Base-by-base conservation (phyloP, 805 yeast genomes). In the Henningerozyma blattae region DNA sequence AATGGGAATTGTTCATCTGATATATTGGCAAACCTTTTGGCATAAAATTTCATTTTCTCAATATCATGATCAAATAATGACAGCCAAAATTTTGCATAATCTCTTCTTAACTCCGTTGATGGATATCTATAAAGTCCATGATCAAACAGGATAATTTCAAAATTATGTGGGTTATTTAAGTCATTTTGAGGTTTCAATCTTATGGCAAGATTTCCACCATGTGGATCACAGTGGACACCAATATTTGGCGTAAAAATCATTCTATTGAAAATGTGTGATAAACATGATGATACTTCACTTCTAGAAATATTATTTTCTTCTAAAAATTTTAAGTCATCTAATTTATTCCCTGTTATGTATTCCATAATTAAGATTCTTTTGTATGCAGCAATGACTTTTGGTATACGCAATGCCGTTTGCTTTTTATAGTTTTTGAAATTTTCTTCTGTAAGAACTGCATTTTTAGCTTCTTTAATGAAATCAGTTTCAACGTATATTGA, bases 221-320 rank as follows among this genome's bases (percentile, higher is more conserved):
- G 99, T 1, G 98, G 98, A 54, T 91, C 99, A 61, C 98, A 91
- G 54, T 91, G 99, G 28, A 91, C 71, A 1, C 89, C 84, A 16
- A 85, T 94, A 18, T 75, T 77, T 1, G 95, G 94, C 2, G 93
- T 79, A 62, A 91, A 91, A 27, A 91, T 85, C 99, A 91, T 91
- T 50, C 75, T 77, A 61, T 89, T 84, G 64, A 91, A 91, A 19
- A 85, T 77, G 46, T 89, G 95, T 0, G 95, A 75, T 26, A 91
- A 64, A 52, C 96, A 89, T 5, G 77, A 61, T 2, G 93, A 77
- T 7, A 91, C 94, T 41, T 82, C 81, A 1, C 78, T 70, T 17
- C 93, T 63, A 15, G 82, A 72, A 31, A 91, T 84, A 26, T 69
- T 47, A 50, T 85, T 64, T 2, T 59, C 50, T 37, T 74, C 75